Conservation (phyloP, 2,329 filamentous ascomycete genomes). For the Fusarium vanettenii region DNA sequence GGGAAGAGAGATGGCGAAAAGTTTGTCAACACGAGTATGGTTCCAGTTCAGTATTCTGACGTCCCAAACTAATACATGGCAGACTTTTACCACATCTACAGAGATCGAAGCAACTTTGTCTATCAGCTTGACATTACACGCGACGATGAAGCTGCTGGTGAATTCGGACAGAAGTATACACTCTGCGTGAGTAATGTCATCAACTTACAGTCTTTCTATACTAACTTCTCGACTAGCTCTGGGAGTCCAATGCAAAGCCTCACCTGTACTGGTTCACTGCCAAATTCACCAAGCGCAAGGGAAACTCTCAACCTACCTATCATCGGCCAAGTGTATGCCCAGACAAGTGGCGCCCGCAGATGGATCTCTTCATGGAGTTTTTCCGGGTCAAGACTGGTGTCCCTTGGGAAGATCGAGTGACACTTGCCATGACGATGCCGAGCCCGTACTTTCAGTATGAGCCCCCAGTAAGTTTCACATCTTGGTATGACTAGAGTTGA, state of each 20-base stretch:
- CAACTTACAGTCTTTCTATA: not conserved
- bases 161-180: slow-evolving; percentile 67
- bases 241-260: slow-evolving; percentile 71
- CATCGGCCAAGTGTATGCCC: slow-evolving; percentile 54
- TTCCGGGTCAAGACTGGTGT: slow-evolving; percentile 69
- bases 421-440: slow-evolving; percentile 47
- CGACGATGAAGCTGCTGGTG: slow-evolving; percentile 55
- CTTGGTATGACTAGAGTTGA: not conserved
- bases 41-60: not conserved
- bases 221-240: slow-evolving; percentile 64
- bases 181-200: slow-evolving; percentile 63
- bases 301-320: slow-evolving; percentile 50
- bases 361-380: slow-evolving; percentile 64
- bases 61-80: not conserved
- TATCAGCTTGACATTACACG: slow-evolving; percentile 74
- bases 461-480: slow-evolving; percentile 56
- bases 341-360: slow-evolving; percentile 56
- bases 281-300: slow-evolving; percentile 59
- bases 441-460: slow-evolving; percentile 55
- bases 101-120: slow-evolving; percentile 69
- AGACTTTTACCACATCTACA: slow-evolving; percentile 75
- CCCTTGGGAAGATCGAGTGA: slow-evolving; percentile 67
- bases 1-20: slow-evolving; percentile 55
- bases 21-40: slow-evolving; percentile 61
- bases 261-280: slow-evolving; percentile 70